Conservation (phyloP, 768 basidiomycete genomes). For the Leucosporidium scottii region DNA sequence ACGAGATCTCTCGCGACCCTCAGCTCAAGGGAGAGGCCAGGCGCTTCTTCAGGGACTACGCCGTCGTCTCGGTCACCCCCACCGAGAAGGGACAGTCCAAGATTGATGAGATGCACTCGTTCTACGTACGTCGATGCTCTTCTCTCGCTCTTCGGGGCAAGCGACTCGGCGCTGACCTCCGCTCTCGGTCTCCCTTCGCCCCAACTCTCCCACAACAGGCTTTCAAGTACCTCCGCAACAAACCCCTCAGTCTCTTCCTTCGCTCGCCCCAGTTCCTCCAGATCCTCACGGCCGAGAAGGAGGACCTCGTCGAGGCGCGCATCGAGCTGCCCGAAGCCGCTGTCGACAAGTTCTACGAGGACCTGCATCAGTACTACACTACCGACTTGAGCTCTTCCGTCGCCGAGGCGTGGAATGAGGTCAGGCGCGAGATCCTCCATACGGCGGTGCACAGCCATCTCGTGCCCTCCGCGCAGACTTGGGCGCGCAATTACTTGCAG, state of each 20-base stretch:
- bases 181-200: slow-evolving; percentile 35
- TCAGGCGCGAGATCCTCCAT: slow-evolving; percentile 68
- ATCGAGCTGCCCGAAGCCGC: slow-evolving; percentile 60
- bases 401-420: slow-evolving; percentile 83
- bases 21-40: slow-evolving; percentile 71
- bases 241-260: slow-evolving; percentile 53
- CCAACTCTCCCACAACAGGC: slow-evolving; percentile 50
- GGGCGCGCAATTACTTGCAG: slow-evolving; percentile 78
- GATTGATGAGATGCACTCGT: slow-evolving; percentile 49
- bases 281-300: slow-evolving; percentile 83
- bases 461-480: slow-evolving; percentile 76
- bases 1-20: slow-evolving; percentile 89
- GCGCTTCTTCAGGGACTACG: slow-evolving; percentile 64
- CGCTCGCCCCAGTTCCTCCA: slow-evolving; percentile 67
- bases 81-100: slow-evolving; percentile 68
- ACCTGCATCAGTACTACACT: slow-evolving; percentile 70
- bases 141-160: too few relatives aligned
- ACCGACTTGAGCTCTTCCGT: slow-evolving; percentile 79
- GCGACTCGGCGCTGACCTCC: background rate
- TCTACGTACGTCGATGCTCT: slow-evolving; percentile 42
- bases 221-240: slow-evolving; percentile 87
- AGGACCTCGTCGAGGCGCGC: slow-evolving; percentile 70
- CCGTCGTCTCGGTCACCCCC: slow-evolving; percentile 68
- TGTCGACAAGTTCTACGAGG: slow-evolving; percentile 62
- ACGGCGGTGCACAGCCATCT: slow-evolving; percentile 72